A percentile compares a stretch with the other conserved stretches of the same genome.
These are phyloP conservation scores for Fusarium bactridioides DNA, from an alignment of 2,329 filamentous ascomycete genomes.

Conservation along the genomic window DNA sequence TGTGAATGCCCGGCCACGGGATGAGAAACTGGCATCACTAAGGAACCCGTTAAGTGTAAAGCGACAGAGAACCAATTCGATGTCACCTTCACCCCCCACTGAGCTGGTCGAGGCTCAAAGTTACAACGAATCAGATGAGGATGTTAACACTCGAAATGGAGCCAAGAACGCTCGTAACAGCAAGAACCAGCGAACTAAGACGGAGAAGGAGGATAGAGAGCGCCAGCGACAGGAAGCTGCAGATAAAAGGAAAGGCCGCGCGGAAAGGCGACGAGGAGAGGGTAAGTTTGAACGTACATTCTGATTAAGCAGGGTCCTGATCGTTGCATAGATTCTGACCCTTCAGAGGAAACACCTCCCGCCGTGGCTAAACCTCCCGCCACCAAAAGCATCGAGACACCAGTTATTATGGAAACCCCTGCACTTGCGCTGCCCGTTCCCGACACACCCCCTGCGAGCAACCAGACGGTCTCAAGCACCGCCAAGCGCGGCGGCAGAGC, in stretches of 20 bases:
- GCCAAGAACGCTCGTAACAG: conserved; percentile 68
- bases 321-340: conserved; percentile 68
- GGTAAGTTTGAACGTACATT: conserved; percentile 59
- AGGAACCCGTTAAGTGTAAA: conserved; percentile 79
- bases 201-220: conserved; percentile 78
- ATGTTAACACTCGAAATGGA: conserved; percentile 58
- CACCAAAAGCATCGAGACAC: conserved; percentile 45
- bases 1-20: conserved; percentile 20
- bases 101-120: conserved; percentile 57
- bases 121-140: conserved; percentile 77
- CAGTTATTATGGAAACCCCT: conserved; percentile 40
- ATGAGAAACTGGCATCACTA: conserved; percentile 37
- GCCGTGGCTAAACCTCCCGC: conserved; percentile 48
- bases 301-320: conserved; percentile 14
- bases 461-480: conserved; percentile 55
- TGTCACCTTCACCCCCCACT: conserved; percentile 67
- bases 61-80: conserved; percentile 83
- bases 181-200: conserved; percentile 68
- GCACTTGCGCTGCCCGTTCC: conserved; percentile 41
- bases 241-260: conserved; percentile 81
- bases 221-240: conserved; percentile 76
- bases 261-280: conserved; percentile 81
- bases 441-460: conserved; percentile 54
- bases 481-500: conserved; percentile 69
- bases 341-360: conserved; percentile 70